Base-by-base conservation (phyloP, 345 rosid genomes). In the Leavenworthia alabamica region DNA sequence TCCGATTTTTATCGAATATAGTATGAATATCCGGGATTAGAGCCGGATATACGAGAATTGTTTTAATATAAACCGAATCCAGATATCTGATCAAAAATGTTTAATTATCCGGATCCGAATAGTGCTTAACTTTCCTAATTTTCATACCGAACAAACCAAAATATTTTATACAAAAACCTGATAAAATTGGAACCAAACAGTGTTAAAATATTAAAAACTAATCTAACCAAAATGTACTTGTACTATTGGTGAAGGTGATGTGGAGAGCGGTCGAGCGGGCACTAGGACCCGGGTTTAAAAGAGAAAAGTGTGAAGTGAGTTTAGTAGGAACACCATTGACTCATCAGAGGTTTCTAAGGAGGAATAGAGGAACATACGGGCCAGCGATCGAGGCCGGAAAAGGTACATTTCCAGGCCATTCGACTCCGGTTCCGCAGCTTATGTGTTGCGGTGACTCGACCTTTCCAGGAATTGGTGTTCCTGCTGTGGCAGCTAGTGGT, bases 401-500 rank as follows among this genome's bases (percentile, higher is more conserved):
- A 70, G 81, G 47, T 67, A 49, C 85, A 3, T 88, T 91, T 75
- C 98, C 90, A 0, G 92, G 95, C 13, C 96, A 91, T 69, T 76
- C 95, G n/a, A 75, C 90, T 12, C 92, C 95, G 10, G 76, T 91
- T 29, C 68, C 84, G 0, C 95, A 86, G 70, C 90, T 91, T 32
- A 73, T 81, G 74, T 84, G 90, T 62, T 88, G 96, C 3, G 95
- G 96, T 9, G 96, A 91, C 71, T 91, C 98, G 2, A 92, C 96
- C 39, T 91, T 91, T 71, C 96, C 95, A 0, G 98, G 95, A 60
- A 86, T 86, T 15, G 95, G 96, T 7, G 89, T 91, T 65, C 96
- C 93, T 19, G 98, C 96, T 12, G 90, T 91, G 47, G 95, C 95
- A 37, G 95, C 96, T 35, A 86, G 98, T 44, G 96, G 98, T 2